A percentile compares a stretch with the other conserved stretches of the same genome.
Conservation (phyloP, 176 grass and related monocot species). For the Lolium rigidum region DNA sequence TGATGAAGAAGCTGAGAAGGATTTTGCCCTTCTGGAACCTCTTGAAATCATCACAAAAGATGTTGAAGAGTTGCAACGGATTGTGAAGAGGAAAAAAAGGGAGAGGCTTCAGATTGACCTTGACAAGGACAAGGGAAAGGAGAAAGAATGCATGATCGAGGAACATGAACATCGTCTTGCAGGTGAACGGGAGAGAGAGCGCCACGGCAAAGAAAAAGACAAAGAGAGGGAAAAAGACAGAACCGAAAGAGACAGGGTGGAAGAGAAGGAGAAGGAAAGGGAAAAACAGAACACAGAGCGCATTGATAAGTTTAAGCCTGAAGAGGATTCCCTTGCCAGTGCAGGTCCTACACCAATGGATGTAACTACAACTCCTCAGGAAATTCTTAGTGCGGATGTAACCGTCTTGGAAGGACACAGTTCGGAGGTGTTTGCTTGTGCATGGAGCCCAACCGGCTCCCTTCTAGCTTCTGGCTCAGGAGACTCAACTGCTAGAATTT, state of each 20-base stretch:
- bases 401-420: constrained; percentile 95
- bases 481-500: constrained; percentile 99
- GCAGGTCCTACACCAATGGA: constrained; percentile 83
- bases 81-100: constrained; percentile 82
- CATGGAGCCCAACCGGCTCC: constrained; percentile 97
- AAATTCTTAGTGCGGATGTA: constrained; percentile 83
- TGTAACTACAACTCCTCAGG: constrained; percentile 52
- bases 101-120: constrained; percentile 62
- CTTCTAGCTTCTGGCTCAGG: constrained; percentile 99
- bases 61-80: constrained; percentile 84
- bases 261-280: constrained; percentile 69
- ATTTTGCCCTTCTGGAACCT: constrained; percentile 93
- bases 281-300: constrained; percentile 62
- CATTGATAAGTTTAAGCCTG: constrained; percentile 67
- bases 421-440: constrained; percentile 99
- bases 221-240: constrained; percentile 69
- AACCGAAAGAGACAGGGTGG: constrained; percentile 56
- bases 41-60: constrained; percentile 95
- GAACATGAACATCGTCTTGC: constrained; percentile 61
- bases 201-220: constrained; percentile 73
- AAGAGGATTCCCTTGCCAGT: constrained; percentile 57
- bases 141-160: constrained; percentile 50
- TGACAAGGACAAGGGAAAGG: constrained; percentile 78
- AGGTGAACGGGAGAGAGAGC: constrained; percentile 66
- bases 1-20: constrained; percentile 70